Evolutionary conservation across 768 basidiomycete species (phyloP).

Genomic region (Boletellus sp.): DNA sequence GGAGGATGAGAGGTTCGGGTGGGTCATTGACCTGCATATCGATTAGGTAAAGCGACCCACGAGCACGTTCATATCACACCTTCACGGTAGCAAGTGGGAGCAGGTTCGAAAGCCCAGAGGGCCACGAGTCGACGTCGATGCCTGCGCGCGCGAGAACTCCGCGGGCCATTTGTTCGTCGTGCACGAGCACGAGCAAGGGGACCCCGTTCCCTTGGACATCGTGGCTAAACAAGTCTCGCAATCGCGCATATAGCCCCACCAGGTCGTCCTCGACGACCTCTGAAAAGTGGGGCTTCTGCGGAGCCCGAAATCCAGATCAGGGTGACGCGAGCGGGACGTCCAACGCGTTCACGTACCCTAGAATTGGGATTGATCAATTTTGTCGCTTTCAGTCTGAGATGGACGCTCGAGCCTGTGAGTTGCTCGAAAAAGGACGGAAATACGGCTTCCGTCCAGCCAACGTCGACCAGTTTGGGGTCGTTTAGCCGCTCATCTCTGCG

Average conservation of each 20-base stretch:
- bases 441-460: constrained; percentile 41
- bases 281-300: constrained; percentile 17
- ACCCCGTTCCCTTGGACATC: constrained; percentile 14
- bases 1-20: background rate
- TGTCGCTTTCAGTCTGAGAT: constrained; percentile 15
- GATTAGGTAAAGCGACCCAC: background rate
- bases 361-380: constrained; percentile 9
- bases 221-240: constrained; percentile 21
- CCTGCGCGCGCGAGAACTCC: constrained; percentile 40
- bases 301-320: background rate
- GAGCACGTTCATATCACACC: constrained; percentile 3
- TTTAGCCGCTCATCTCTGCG: constrained; percentile 25
- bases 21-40: background rate
- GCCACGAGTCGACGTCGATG: constrained; percentile 41
- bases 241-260: constrained; percentile 10
- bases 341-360: constrained; percentile 12
- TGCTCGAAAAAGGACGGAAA: constrained; percentile 25
- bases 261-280: constrained; percentile 12
- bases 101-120: constrained; percentile 33
- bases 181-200: constrained; percentile 47
- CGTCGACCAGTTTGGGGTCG: constrained; percentile 34
- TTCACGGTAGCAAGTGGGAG: constrained; percentile 5
- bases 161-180: constrained; percentile 38
- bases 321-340: background rate
- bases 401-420: constrained; percentile 13